Conservation (phyloP, 139 green algal species). For the Trebouxia sp. region DNA sequence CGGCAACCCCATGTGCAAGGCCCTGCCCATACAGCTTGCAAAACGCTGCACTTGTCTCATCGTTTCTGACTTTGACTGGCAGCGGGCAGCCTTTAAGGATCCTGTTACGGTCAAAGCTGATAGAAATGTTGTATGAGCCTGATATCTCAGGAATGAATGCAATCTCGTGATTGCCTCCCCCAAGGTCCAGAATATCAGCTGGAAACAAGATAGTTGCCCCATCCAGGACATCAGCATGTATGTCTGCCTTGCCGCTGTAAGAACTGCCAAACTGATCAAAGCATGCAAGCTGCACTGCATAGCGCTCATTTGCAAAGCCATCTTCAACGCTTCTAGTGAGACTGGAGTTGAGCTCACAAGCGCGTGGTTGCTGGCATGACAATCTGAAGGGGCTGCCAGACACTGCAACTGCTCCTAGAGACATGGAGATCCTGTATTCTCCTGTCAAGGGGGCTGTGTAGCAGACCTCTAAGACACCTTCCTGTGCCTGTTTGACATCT, state of each 20-base stretch:
- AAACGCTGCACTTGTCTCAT: conserved; percentile 34
- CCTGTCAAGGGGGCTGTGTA: conserved; percentile 37
- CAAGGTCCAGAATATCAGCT: conserved; percentile 11
- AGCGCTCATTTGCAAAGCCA: conserved; percentile 34
- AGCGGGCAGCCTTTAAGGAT: conserved; percentile 33
- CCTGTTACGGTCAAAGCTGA: conserved; percentile 29
- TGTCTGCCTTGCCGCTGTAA: conserved; percentile 19
- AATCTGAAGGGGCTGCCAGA: conserved; percentile 28
- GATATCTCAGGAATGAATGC: conserved; percentile 36
- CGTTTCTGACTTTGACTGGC: conserved; percentile 16
- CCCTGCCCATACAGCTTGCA: conserved; percentile 35
- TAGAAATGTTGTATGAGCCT: conserved; percentile 23
- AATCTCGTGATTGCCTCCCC: conserved; percentile 11
- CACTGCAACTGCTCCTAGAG: conserved; percentile 15
- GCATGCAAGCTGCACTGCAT: not conserved
- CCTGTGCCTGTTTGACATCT: conserved; percentile 28
- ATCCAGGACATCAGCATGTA: conserved; percentile 34
- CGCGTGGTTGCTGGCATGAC: conserved; percentile 32
- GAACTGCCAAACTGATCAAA: conserved; percentile 37
- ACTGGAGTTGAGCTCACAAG: conserved; percentile 9
- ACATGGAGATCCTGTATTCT: conserved; percentile 35
- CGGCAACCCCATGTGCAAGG: conserved; percentile 25
- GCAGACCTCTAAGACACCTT: conserved; percentile 27
- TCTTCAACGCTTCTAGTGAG: not conserved
- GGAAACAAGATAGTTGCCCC: conserved; percentile 20